Percentiles rank a stretch among this genome's conserved stretches.
Evolutionary conservation across 2,329 filamentous ascomycete genomes (phyloP).

Genomic region (Sordariomycetes sp.): DNA sequence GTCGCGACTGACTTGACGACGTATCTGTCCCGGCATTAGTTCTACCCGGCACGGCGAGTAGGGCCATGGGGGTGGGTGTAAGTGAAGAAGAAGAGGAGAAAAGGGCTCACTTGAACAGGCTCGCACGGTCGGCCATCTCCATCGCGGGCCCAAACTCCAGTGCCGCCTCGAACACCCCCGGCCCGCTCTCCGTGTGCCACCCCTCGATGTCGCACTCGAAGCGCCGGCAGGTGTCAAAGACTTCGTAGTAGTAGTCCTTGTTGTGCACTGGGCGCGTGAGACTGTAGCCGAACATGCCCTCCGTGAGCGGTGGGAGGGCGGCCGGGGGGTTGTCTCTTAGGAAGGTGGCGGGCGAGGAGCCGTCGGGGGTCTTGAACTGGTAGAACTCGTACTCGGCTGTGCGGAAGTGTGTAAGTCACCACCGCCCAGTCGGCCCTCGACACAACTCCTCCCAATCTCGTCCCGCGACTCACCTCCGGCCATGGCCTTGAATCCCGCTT

Average conservation of each 20-base stretch:
- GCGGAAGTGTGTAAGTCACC: conserved; percentile 2
- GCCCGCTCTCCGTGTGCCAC: conserved; percentile 91
- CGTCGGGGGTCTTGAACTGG: conserved; percentile 62
- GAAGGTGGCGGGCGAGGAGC: conserved; percentile 59
- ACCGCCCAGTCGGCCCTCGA: background rate
- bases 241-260: conserved; percentile 81
- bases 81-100: background rate
- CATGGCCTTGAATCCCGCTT: conserved; percentile 67
- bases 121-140: conserved; percentile 83
- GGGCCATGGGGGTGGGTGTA: background rate
- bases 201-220: conserved; percentile 80
- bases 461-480: conserved; percentile 66
- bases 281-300: conserved; percentile 95
- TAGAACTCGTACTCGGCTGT: conserved; percentile 92
- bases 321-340: conserved; percentile 60
- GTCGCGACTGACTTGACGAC: conserved; percentile 80
- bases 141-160: conserved; percentile 80
- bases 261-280: conserved; percentile 79
- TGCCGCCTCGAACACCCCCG: conserved; percentile 90
- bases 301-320: conserved; percentile 66
- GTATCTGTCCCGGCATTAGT: conserved; percentile 32
- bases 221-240: conserved; percentile 66
- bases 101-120: conserved; percentile 65
- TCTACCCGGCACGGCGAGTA: background rate
- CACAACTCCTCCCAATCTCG: no score